These are phyloP conservation scores for Boletus semigastroideus DNA, from an alignment of 1,284 basidiomycete genomes.

Conservation along the genomic window DNA sequence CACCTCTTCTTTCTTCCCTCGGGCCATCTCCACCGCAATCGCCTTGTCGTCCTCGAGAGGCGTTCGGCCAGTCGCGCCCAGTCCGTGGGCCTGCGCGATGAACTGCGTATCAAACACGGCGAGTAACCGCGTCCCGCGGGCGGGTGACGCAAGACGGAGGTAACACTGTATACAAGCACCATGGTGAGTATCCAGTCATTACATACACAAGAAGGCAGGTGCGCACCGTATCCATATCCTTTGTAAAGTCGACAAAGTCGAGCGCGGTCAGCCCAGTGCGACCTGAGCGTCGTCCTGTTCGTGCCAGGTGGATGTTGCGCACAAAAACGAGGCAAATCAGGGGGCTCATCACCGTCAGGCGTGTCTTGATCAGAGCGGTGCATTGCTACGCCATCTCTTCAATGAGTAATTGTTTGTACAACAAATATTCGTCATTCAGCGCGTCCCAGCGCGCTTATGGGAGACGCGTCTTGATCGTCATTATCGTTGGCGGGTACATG, in stretches of 20 bases:
- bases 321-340: constrained; percentile 45
- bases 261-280: constrained; percentile 38
- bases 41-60: constrained; percentile 23
- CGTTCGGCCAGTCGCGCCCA: constrained; percentile 44
- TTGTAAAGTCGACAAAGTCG: constrained; percentile 76
- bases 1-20: constrained; percentile 60
- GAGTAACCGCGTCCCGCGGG: constrained; percentile 45
- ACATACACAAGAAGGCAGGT: neutral
- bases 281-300: constrained; percentile 74
- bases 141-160: constrained; percentile 60
- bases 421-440: constrained; percentile 48
- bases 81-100: constrained; percentile 45
- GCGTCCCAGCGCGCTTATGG: neutral
- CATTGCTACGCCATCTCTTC: constrained; percentile 40
- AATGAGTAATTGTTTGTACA: constrained; percentile 51
- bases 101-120: constrained; percentile 41
- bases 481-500: neutral
- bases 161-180: constrained; percentile 52
- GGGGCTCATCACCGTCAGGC: neutral
- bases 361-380: neutral
- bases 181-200: neutral
- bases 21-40: constrained; percentile 54
- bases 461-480: neutral
- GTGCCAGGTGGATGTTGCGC: constrained; percentile 66
- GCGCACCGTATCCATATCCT: constrained; percentile 65